Evolutionary conservation across 2,329 filamentous ascomycete species (phyloP).

Genomic region (Colletotrichum sp.): DNA sequence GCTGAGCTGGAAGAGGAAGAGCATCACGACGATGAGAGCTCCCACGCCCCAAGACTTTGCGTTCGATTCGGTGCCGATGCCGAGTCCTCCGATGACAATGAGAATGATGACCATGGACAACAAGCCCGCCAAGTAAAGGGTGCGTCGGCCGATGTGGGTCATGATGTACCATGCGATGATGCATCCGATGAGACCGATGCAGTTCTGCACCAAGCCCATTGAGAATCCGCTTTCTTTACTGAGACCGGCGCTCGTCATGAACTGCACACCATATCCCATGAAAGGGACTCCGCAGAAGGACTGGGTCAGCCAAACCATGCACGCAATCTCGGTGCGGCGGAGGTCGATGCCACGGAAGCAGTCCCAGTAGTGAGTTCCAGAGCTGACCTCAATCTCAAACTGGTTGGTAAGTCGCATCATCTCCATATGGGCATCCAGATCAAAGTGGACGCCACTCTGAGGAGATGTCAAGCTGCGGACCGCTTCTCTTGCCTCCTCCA

Average conservation of each 20-base stretch:
- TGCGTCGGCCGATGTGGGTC: slow-evolving; percentile 41
- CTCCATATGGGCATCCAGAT: slow-evolving; percentile 24
- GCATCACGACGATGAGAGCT: slow-evolving; percentile 47
- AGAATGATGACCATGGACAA: slow-evolving; percentile 43
- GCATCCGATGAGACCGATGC: slow-evolving; percentile 46
- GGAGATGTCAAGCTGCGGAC: slow-evolving; percentile 7
- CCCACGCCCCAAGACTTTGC: slow-evolving; percentile 43
- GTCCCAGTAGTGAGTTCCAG: slow-evolving; percentile 23
- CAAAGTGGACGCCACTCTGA: slow-evolving; percentile 25
- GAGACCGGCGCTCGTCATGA: slow-evolving; percentile 29
- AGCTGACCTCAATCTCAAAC: slow-evolving; percentile 31
- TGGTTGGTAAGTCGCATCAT: slow-evolving; percentile 33
- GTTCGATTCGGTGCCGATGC: slow-evolving; percentile 32
- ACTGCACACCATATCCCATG: slow-evolving; percentile 19
- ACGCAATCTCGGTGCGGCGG: slow-evolving; percentile 31
- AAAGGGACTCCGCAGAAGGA: slow-evolving; percentile 27
- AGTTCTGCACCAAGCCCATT: slow-evolving; percentile 44
- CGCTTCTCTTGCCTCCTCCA: slow-evolving; percentile 24
- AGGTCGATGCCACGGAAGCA: slow-evolving; percentile 27
- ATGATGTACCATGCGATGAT: slow-evolving; percentile 44
- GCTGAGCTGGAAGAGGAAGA: slow-evolving; percentile 43
- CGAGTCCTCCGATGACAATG: slow-evolving; percentile 36
- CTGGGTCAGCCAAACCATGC: slow-evolving; percentile 30
- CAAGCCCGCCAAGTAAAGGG: slow-evolving; percentile 44
- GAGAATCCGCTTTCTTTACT: slow-evolving; percentile 32